Evolutionary conservation across 1,284 basidiomycete genomes (phyloP).

Genomic region (Rhodotorula sp.): DNA sequence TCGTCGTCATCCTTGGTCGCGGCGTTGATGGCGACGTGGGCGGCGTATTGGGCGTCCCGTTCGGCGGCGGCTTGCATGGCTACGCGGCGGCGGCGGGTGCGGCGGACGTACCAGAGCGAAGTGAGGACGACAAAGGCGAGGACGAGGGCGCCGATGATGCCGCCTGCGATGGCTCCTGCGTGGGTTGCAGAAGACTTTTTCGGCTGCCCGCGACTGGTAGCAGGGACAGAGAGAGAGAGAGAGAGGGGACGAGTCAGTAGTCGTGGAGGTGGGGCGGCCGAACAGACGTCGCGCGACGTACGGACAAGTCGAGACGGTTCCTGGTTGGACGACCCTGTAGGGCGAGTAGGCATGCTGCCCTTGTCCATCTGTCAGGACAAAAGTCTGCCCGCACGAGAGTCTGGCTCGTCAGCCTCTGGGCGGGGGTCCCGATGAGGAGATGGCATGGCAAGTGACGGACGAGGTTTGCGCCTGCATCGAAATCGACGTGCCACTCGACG

Average conservation of each 20-base stretch:
- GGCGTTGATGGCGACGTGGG: neutral
- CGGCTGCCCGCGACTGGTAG: neutral
- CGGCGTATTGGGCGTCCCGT: neutral
- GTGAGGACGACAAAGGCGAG: conserved; percentile 1
- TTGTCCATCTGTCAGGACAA: conserved; percentile 10
- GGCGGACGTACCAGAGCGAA: conserved; percentile 13
- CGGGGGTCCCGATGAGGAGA: no score
- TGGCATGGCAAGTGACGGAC: conserved; percentile 15
- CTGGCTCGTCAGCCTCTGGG: neutral
- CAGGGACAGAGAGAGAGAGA: no score
- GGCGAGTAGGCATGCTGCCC: conserved; percentile 15
- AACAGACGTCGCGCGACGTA: neutral
- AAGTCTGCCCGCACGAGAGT: conserved; percentile 5
- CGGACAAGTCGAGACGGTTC: conserved; percentile 19
- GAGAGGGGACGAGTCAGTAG: no score
- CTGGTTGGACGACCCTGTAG: conserved; percentile 23
- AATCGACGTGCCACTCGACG: conserved; percentile 17
- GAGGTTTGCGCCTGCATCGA: conserved; percentile 26
- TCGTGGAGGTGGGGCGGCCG: accelerated
- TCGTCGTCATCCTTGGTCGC: neutral
- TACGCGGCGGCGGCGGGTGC: neutral
- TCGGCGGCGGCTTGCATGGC: no score
- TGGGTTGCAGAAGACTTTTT: neutral
- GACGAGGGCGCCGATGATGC: conserved; percentile 13
- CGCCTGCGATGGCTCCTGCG: conserved; percentile 22